phyloP scores from a whole-genome alignment of 2,329 filamentous ascomycete species.

The Alternaria gaisen region DNA sequence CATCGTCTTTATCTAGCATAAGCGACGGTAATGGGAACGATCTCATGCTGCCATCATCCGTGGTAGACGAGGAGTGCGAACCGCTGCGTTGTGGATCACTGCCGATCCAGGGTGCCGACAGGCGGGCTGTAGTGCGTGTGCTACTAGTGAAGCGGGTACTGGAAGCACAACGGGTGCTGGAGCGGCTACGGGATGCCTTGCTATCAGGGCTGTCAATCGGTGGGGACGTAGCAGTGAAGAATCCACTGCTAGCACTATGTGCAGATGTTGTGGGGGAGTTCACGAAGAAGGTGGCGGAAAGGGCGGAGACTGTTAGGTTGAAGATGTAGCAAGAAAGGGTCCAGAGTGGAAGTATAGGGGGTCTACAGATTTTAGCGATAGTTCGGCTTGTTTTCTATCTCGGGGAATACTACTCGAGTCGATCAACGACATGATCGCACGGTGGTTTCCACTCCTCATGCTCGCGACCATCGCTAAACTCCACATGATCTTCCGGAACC shows the following conservation, averaged over 20 bases:
- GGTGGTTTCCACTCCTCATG: neutral
- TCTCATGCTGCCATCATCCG: slow-evolving; percentile 6
- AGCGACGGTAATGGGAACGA: neutral
- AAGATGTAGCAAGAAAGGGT: slow-evolving; percentile 7
- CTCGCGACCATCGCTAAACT: neutral
- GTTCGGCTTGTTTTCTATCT: slow-evolving; percentile 7
- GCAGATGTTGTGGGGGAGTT: slow-evolving; percentile 9
- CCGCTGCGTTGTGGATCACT: slow-evolving; percentile 11
- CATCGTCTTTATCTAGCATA: slow-evolving; percentile 3
- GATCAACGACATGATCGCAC: neutral
- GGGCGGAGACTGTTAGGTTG: slow-evolving; percentile 5
- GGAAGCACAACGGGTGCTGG: slow-evolving; percentile 9
- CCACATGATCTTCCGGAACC: slow-evolving; percentile 10
- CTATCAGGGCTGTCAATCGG: neutral
- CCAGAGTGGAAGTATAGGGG: neutral
- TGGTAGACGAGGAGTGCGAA: slow-evolving; percentile 10
- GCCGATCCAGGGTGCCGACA: slow-evolving; percentile 11
- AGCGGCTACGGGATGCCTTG: slow-evolving; percentile 6
- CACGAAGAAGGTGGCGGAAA: slow-evolving; percentile 8
- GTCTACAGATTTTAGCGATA: neutral
- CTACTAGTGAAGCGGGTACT: slow-evolving; percentile 13
- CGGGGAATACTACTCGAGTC: neutral
- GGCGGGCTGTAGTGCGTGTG: slow-evolving; percentile 10
- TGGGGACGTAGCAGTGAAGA: slow-evolving; percentile 3
- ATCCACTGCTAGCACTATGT: slow-evolving; percentile 5